Percentiles rank a stretch among this genome's conserved stretches.
Evolutionary conservation across 305 asterid species (phyloP).

Genomic region (Solanum hybrid): DNA sequence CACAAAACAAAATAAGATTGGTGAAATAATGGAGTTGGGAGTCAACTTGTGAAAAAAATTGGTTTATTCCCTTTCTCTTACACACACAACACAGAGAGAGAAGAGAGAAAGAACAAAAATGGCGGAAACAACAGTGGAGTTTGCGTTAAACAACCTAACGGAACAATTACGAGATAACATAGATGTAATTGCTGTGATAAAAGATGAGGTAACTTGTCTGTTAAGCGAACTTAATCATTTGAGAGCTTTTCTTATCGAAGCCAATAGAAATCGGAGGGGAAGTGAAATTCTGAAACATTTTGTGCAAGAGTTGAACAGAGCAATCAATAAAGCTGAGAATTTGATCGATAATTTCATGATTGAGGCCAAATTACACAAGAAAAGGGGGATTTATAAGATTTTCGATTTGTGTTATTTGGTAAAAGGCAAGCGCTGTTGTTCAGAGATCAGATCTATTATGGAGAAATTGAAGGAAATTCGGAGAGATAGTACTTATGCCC

Average conservation of each 20-base stretch:
- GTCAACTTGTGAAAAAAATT: background rate
- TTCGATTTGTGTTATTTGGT: background rate
- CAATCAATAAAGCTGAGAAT: constrained; percentile 55
- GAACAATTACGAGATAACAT: constrained; percentile 16
- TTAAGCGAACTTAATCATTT: constrained; percentile 31
- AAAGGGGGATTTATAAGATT: background rate
- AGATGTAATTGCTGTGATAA: background rate
- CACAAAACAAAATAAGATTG: no score
- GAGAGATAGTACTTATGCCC: background rate
- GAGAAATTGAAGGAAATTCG: background rate
- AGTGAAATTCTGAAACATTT: constrained; percentile 30
- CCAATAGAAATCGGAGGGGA: constrained; percentile 25
- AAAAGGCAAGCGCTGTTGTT: background rate
- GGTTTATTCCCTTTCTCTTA: background rate
- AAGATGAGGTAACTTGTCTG: constrained; percentile 16
- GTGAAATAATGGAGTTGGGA: background rate
- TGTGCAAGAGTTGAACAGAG: constrained; percentile 39
- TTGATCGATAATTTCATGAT: constrained; percentile 42
- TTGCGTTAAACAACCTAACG: constrained; percentile 41
- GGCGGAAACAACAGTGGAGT: constrained; percentile 52
- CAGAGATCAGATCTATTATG: background rate
- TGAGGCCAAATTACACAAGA: background rate
- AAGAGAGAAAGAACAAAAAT: constrained; percentile 4
- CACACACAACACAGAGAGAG: background rate
- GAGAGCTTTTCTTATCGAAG: constrained; percentile 49